Evolutionary conservation across 75 land plant species (phyloP).

Genomic region (Selaginella moellendorffii): DNA sequence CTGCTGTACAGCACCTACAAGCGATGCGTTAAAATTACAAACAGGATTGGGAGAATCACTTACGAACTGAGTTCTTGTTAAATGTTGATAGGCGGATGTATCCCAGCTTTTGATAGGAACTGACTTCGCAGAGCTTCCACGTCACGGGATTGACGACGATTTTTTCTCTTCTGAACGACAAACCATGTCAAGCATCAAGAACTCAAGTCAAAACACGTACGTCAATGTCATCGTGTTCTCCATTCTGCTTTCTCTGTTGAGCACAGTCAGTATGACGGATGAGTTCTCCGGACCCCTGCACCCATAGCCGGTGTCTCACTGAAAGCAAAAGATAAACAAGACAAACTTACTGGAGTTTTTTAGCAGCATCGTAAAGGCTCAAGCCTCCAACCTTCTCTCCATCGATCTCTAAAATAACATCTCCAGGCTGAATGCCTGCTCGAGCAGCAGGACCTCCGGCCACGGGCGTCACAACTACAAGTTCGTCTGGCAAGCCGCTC

Average conservation of each 20-base stretch:
- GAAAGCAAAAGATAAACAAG: not conserved
- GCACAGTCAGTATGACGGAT: slow-evolving; percentile 46
- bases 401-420: slow-evolving; percentile 68
- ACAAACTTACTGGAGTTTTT: slow-evolving; percentile 61
- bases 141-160: slow-evolving; percentile 76
- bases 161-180: slow-evolving; percentile 55
- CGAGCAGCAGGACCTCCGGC: slow-evolving; percentile 82
- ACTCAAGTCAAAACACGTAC: slow-evolving; percentile 7
- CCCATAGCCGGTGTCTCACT: not conserved
- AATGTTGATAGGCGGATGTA: slow-evolving; percentile 84
- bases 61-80: slow-evolving; percentile 84
- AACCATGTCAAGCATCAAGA: not conserved
- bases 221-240: slow-evolving; percentile 17
- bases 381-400: slow-evolving; percentile 47
- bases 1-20: slow-evolving; percentile 70
- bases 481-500: slow-evolving; percentile 32
- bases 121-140: slow-evolving; percentile 72
- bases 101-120: slow-evolving; percentile 45
- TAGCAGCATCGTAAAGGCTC: slow-evolving; percentile 94
- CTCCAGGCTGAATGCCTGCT: slow-evolving; percentile 81
- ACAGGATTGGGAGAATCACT: slow-evolving; percentile 1
- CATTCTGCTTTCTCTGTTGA: slow-evolving; percentile 14
- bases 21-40: not conserved
- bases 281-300: slow-evolving; percentile 80
- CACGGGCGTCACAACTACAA: slow-evolving; percentile 69